Evolutionary conservation across 768 basidiomycete species (phyloP).

Genomic region (Tephrocybe sp.): DNA sequence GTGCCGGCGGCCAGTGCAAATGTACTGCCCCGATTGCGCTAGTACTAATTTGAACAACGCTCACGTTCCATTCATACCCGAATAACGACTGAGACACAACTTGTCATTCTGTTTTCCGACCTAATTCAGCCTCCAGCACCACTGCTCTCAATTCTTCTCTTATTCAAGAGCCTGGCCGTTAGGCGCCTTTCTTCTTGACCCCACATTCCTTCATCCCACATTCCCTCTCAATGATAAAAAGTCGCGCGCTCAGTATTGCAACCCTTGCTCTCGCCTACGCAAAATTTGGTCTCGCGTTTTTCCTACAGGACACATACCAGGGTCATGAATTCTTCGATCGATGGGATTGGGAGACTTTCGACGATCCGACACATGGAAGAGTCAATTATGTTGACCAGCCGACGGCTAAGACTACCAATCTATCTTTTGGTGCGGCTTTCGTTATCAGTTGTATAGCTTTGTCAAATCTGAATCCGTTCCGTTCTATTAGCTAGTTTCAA

Average conservation of each 20-base stretch:
- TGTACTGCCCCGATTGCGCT: too few relatives aligned
- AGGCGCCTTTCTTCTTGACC: neutral
- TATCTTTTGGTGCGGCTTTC: constrained; percentile 46
- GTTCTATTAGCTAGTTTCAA: constrained; percentile 30
- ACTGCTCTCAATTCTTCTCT: neutral
- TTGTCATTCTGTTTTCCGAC: neutral
- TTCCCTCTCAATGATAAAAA: constrained; percentile 2
- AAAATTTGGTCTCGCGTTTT: constrained; percentile 4
- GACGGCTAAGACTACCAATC: constrained; percentile 40
- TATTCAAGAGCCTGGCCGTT: neutral
- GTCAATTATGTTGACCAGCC: constrained; percentile 54
- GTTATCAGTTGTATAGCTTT: neutral
- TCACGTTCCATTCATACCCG: constrained; percentile 5
- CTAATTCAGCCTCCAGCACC: constrained; percentile 1
- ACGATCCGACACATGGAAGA: constrained; percentile 68
- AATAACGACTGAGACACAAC: constrained; percentile 6
- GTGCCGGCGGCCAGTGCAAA: too few relatives aligned
- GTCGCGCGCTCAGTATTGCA: neutral
- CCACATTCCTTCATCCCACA: constrained; percentile 6
- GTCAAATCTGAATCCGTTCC: neutral
- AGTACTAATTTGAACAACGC: too few relatives aligned
- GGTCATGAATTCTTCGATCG: constrained; percentile 38
- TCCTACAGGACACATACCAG: constrained; percentile 11
- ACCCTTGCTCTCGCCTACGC: constrained; percentile 4
- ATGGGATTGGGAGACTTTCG: constrained; percentile 49